Evolutionary conservation across 1,284 basidiomycete species (phyloP).

Genomic region (Megacollybia platyphylla): DNA sequence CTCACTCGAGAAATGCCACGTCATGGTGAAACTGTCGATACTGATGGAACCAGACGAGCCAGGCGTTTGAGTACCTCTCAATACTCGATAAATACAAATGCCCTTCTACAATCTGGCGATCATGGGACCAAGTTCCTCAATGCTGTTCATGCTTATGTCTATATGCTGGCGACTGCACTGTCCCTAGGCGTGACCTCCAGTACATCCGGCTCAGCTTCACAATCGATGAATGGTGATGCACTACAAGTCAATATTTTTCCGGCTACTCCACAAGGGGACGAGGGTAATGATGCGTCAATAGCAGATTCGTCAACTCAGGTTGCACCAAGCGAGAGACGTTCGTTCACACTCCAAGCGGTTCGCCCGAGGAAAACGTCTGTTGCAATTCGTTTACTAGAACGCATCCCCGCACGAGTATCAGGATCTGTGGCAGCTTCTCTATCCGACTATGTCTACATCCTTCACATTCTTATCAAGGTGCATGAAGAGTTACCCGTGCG

Average conservation of each 20-base stretch:
- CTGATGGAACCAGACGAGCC: constrained; percentile 28
- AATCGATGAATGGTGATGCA: constrained; percentile 18
- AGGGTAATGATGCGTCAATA: constrained; percentile 9
- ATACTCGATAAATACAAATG: constrained; percentile 30
- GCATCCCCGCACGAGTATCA: constrained; percentile 27
- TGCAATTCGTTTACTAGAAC: constrained; percentile 36
- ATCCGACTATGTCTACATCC: constrained; percentile 69
- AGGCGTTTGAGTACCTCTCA: constrained; percentile 28
- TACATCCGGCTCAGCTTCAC: constrained; percentile 24
- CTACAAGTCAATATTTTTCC: constrained; percentile 22
- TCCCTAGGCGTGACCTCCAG: constrained; percentile 35
- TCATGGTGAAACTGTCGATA: constrained; percentile 32
- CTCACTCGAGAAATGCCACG: constrained; percentile 64
- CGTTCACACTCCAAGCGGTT: constrained; percentile 26
- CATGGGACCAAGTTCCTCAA: constrained; percentile 59
- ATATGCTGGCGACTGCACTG: constrained; percentile 62
- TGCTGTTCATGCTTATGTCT: constrained; percentile 68
- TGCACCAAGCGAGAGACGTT: constrained; percentile 30
- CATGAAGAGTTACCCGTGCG: constrained; percentile 63
- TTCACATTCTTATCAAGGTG: constrained; percentile 57
- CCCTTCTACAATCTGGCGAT: constrained; percentile 48
- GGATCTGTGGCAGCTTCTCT: constrained; percentile 40
- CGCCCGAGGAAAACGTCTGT: constrained; percentile 44
- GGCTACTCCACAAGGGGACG: constrained; percentile 18
- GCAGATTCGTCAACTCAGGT: constrained; percentile 12